Conservation (phyloP, 805 yeast genomes). For the Ogataea dorogensis region DNA sequence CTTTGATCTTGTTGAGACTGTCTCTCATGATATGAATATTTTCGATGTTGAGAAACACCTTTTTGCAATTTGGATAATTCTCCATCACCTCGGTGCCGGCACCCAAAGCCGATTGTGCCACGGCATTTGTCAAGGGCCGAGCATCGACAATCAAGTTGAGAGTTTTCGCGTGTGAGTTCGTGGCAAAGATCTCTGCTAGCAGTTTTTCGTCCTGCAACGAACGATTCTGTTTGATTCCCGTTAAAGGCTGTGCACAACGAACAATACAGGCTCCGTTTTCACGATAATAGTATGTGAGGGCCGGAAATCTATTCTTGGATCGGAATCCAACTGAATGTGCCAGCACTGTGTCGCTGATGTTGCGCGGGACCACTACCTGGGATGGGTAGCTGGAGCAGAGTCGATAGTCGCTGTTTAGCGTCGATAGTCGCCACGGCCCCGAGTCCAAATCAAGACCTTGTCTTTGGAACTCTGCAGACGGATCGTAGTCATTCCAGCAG, state of each 20-base stretch:
- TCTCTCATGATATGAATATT: slow-evolving; percentile 96
- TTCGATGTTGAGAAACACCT: slow-evolving; percentile 85
- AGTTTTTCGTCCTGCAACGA: slow-evolving; percentile 90
- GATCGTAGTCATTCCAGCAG: slow-evolving; percentile 74
- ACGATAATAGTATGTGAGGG: slow-evolving; percentile 70
- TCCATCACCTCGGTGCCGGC: slow-evolving; percentile 98
- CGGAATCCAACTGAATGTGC: slow-evolving; percentile 82
- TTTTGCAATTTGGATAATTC: slow-evolving; percentile 66
- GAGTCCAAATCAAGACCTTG: slow-evolving; percentile 48
- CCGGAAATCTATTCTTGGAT: slow-evolving; percentile 83
- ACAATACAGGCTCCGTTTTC: slow-evolving; percentile 75
- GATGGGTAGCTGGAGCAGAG: slow-evolving; percentile 78
- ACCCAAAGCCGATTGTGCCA: slow-evolving; percentile 95
- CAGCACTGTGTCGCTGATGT: slow-evolving; percentile 77
- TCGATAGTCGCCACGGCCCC: slow-evolving; percentile 65
- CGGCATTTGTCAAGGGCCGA: slow-evolving; percentile 89
- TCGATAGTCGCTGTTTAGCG: slow-evolving; percentile 59
- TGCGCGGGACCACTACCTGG: slow-evolving; percentile 63
- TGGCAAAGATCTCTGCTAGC: slow-evolving; percentile 66
- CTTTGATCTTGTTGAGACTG: slow-evolving; percentile 60
- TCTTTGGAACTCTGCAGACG: slow-evolving; percentile 63
- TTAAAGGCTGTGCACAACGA: slow-evolving; percentile 89
- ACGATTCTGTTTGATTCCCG: slow-evolving; percentile 83
- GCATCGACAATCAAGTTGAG: slow-evolving; percentile 80
- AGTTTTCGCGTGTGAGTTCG: slow-evolving; percentile 41